A percentile compares a stretch with the other conserved stretches of the same genome.
Evolutionary conservation across 2,329 filamentous ascomycete genomes (phyloP).

Genomic region (Myriangium duriaei): DNA sequence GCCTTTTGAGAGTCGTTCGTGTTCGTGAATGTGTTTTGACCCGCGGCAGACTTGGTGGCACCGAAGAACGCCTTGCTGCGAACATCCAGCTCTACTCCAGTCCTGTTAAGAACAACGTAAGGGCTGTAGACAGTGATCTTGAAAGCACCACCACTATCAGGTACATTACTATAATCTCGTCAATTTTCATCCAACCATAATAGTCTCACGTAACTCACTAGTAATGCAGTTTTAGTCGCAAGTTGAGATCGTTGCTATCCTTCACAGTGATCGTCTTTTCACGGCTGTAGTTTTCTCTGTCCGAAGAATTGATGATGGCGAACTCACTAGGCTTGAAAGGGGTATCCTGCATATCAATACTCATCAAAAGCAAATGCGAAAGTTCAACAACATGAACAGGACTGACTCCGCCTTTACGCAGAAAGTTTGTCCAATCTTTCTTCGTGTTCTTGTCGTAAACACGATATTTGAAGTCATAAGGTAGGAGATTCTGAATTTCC

Average conservation of each 20-base stretch:
- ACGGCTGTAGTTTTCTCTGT: conserved; percentile 74
- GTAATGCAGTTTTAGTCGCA: conserved; percentile 82
- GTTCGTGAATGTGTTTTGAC: conserved; percentile 54
- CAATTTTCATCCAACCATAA: conserved; percentile 9
- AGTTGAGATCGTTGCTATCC: conserved; percentile 65
- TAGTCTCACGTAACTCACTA: conserved; percentile 37
- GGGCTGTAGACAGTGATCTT: conserved; percentile 90
- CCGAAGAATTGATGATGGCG: conserved; percentile 86
- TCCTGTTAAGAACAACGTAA: conserved; percentile 92
- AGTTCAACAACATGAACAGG: conserved; percentile 95
- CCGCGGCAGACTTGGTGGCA: conserved; percentile 68
- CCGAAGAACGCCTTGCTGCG: conserved; percentile 83
- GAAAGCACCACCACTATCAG: conserved; percentile 89
- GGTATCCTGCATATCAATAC: conserved; percentile 93
- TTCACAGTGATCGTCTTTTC: conserved; percentile 71
- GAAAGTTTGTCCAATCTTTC: conserved; percentile 97
- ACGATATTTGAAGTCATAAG: conserved; percentile 97
- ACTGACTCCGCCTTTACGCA: conserved; percentile 90
- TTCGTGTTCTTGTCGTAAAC: conserved; percentile 98
- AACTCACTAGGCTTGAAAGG: conserved; percentile 93
- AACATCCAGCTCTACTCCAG: conserved; percentile 75
- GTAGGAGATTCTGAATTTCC: conserved; percentile 85
- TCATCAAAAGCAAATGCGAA: conserved; percentile 82
- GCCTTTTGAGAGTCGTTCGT: conserved; percentile 55
- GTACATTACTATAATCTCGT: conserved; percentile 44